Base-by-base conservation (phyloP, 352 stramenopile genomes). In the Globisporangium barbulae region DNA sequence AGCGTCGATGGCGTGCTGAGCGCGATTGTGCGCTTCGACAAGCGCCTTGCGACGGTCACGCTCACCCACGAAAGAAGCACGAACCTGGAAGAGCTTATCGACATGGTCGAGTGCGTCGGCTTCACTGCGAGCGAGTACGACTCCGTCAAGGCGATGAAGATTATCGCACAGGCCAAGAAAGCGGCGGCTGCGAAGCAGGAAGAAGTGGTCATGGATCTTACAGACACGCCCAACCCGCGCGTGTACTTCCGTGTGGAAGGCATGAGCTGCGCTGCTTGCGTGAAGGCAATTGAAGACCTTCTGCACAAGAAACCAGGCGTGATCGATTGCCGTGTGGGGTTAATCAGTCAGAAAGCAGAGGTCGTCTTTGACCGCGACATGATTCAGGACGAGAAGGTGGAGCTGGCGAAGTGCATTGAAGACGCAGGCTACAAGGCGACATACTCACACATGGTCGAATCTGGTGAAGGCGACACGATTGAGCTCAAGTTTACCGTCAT, bases 301-400 rank as follows among this genome's bases (percentile, higher is more conserved):
- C 39, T 96, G 57, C 74, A 70, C 59, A 82, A 88, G 52, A 64
- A 71, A 44, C 62, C 72, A 12, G 87, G 87, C 30, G 85, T 96
- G 37, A 39, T 93, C 22, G 75, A 93, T 59, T 93, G 82, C 48
- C 85, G 85, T 55, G 85, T 96, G 33, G 87, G 87, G 0, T 72
- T 96, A 48, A 94, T 96, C 66, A 91, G 81, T 56, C 83, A 93
- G 66, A 96, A 94, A 71, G 87, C 87, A 25, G 87, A 96, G 47
- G 72, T 96, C 37, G 68, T 86, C 10, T 96, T 96, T 65, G 85
- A 94, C 56, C 78, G 75, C n/a, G 75, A 84, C 44, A 56, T 91
- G 53, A 73, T 96, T n/a, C 30, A 62, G 10, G 70, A 91, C 58
- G 84, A 83, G 64, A 69, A 79, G 31, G 64, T 28, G 0, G 57